Evolutionary conservation across 2,329 filamentous ascomycete species (phyloP).

Genomic region (Colletotrichum theobromicola): DNA sequence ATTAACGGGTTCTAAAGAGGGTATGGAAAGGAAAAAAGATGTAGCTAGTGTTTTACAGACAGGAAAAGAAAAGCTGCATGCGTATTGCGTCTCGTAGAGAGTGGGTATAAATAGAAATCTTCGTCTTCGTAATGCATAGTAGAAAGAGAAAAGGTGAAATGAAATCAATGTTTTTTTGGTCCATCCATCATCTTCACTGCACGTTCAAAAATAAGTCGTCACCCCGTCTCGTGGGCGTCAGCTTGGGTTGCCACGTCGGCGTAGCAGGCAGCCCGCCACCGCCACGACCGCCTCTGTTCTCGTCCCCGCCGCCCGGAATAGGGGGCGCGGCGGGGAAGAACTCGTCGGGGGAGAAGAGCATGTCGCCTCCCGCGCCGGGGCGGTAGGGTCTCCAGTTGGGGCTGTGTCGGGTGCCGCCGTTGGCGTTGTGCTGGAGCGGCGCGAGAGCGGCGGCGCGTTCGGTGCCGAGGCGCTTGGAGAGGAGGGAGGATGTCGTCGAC

Average conservation of each 20-base stretch:
- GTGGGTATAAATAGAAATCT: constrained; percentile 13
- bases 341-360: constrained; percentile 12
- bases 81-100: not conserved
- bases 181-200: constrained; percentile 34
- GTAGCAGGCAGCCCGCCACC: constrained; percentile 42
- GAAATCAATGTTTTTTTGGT: not conserved
- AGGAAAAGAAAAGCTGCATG: not conserved
- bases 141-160: not conserved
- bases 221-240: constrained; percentile 71
- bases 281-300: not conserved
- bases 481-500: constrained; percentile 45
- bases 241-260: constrained; percentile 66
- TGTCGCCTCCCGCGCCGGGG: not conserved
- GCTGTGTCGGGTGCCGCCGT: constrained; percentile 21
- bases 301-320: not conserved
- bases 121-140: not conserved
- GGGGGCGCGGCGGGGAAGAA: constrained; percentile 3
- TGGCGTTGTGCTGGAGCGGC: constrained; percentile 29
- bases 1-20: constrained; percentile 10
- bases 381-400: constrained; percentile 23
- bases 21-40: not conserved
- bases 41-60: constrained; percentile 4
- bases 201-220: constrained; percentile 68
- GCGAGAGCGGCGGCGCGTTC: constrained; percentile 54
- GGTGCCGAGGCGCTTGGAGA: constrained; percentile 57